These are phyloP conservation scores for Fusarium solani-melongenae DNA, from an alignment of 2,329 filamentous ascomycete genomes.

Conservation along the genomic window DNA sequence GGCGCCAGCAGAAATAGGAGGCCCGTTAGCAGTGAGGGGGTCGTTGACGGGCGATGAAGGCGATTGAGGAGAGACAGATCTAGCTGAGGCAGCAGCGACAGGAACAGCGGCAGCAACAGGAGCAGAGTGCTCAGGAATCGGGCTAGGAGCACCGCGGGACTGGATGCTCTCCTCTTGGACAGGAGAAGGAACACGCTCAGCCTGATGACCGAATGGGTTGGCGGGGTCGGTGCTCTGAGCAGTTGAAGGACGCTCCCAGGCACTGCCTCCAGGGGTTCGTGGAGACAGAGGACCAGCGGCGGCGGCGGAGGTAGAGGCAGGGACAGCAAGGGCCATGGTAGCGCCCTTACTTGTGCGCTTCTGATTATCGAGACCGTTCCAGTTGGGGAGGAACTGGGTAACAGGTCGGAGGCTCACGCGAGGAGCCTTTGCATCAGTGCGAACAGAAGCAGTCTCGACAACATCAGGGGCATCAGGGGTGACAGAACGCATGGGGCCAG, in stretches of 20 bases:
- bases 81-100: conserved; percentile 44
- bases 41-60: conserved; percentile 43
- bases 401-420: conserved; percentile 86
- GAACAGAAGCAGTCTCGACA: conserved; percentile 24
- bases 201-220: conserved; percentile 78
- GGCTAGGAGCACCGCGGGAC: conserved; percentile 42
- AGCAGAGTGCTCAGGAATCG: conserved; percentile 46
- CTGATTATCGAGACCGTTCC: conserved; percentile 60
- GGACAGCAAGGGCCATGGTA: conserved; percentile 51
- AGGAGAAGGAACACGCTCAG: conserved; percentile 61
- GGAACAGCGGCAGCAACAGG: conserved; percentile 43
- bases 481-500: conserved; percentile 12
- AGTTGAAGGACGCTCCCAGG: conserved; percentile 62
- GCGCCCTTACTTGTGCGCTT: conserved; percentile 63
- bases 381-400: conserved; percentile 82
- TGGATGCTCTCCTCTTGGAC: conserved; percentile 49
- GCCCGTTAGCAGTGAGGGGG: conserved; percentile 52
- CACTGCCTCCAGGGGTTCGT: conserved; percentile 48
- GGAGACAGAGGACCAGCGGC: conserved; percentile 31
- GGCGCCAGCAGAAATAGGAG: conserved; percentile 46
- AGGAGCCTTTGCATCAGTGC: conserved; percentile 70
- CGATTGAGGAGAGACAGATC: conserved; percentile 16
- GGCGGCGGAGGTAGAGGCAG: conserved; percentile 41
- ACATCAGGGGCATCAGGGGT: conserved; percentile 27
- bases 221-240: conserved; percentile 62